Evolutionary conservation across 2,329 filamentous ascomycete genomes (phyloP).

Genomic region (Bipolaris bicolor): DNA sequence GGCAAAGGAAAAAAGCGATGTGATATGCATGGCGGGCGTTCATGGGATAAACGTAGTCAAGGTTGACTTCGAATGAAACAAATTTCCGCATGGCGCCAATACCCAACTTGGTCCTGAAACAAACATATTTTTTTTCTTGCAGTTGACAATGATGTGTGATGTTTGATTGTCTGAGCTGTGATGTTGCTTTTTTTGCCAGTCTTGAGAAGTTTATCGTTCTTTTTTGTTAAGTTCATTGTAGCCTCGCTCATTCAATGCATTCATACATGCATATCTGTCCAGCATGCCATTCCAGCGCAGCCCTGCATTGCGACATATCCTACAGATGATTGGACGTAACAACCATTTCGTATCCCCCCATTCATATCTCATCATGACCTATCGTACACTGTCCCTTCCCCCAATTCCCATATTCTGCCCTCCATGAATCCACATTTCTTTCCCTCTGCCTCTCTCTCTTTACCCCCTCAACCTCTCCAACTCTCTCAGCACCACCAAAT

Average conservation of each 20-base stretch:
- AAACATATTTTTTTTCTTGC: not conserved
- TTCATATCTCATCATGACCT: not conserved
- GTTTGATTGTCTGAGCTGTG: not conserved
- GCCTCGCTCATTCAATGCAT: not conserved
- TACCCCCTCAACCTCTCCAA: constrained; percentile 65
- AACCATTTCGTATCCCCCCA: constrained; percentile 11
- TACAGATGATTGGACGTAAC: constrained; percentile 9
- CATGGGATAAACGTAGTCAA: constrained; percentile 46
- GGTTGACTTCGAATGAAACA: constrained; percentile 47
- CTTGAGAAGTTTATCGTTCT: not conserved
- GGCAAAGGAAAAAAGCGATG: constrained; percentile 42
- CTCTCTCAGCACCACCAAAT: constrained; percentile 82
- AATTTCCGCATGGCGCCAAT: constrained; percentile 42
- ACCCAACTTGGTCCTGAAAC: constrained; percentile 14
- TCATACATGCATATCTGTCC: not conserved
- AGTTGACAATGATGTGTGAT: not conserved
- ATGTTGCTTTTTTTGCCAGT: not conserved
- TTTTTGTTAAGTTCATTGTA: not conserved
- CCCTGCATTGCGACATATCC: constrained; percentile 10
- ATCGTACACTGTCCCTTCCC: not conserved
- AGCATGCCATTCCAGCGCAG: not conserved
- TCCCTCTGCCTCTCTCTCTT: not conserved
- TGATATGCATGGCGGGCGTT: constrained; percentile 47
- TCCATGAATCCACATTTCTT: not conserved
- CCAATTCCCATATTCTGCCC: not conserved